These are phyloP conservation scores for Quercus lobata DNA, from an alignment of 331 rosid genomes.

Conservation along the genomic window DNA sequence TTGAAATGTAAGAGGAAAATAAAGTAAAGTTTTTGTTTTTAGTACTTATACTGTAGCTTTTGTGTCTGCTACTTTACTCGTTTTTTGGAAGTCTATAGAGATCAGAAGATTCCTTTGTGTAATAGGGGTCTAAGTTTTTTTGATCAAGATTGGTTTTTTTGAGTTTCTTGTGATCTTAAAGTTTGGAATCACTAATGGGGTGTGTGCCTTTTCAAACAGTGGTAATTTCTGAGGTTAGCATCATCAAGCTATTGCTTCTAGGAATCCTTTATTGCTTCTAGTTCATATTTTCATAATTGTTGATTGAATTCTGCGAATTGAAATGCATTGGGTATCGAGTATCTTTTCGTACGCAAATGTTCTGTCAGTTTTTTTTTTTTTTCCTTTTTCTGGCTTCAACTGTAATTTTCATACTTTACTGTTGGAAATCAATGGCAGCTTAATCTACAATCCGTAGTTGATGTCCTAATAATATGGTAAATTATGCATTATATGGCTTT, in stretches of 20 bases:
- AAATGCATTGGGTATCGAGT: slow-evolving; percentile 1
- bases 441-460: not conserved
- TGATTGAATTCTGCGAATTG: not conserved
- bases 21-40: slow-evolving; percentile 1
- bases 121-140: not conserved
- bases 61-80: slow-evolving; percentile 19
- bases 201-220: slow-evolving; percentile 8
- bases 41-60: slow-evolving; percentile 7
- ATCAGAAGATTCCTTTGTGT: slow-evolving; percentile 5
- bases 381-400: slow-evolving; percentile 7
- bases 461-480: not conserved
- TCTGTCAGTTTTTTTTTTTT: not conserved
- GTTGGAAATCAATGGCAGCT: not conserved
- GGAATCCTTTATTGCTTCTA: not conserved
- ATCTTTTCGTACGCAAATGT: not conserved
- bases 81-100: slow-evolving; percentile 15
- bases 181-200: slow-evolving; percentile 26
- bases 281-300: not conserved
- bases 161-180: slow-evolving; percentile 28
- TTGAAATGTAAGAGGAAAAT: slow-evolving; percentile 31
- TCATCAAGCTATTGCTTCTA: not conserved
- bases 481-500: not conserved
- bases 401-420: slow-evolving; percentile 9
- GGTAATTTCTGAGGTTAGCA: slow-evolving; percentile 21
- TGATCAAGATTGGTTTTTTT: slow-evolving; percentile 25